Base-by-base conservation (phyloP, 257 asterid genomes). In the Gentiana straminea region DNA sequence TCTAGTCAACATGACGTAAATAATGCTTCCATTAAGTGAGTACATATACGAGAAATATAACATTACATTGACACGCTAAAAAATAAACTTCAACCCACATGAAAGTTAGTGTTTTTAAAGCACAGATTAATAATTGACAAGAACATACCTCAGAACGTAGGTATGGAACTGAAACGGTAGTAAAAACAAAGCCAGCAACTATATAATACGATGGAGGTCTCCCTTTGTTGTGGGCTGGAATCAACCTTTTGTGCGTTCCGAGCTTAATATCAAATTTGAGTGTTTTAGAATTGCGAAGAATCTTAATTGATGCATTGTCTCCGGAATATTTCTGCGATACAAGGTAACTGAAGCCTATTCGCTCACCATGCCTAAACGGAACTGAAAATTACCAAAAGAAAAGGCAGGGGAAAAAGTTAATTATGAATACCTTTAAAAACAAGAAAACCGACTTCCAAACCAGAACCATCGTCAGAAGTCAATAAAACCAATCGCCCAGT, bases 281-380 rank as follows among this genome's bases (percentile, higher is more conserved):
- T 43, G 68, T 69, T 72, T 75, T 57, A n/a, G 89, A 82, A 77
- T 72, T 58, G 44, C 96, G 96, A 65, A 90, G 86, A 75, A 86
- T 86, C 79, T 79, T 64, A 33, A 90, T 77, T 54, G 63, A 75
- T 60, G 98, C 86, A 72, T 57, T 80, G 69, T 86, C 96, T 13
- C 94, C 96, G 12, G 91, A 82, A 73, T 90, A 86, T 70, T 86
- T 90, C 73, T 90, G 96, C 55, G 96, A 82, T 35, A 84, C 86
- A 49, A 90, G 94, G 70, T 90, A 90, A 81, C 96, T 90, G 58
- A 90, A 90, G 62, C 95, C 93, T 56, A 90, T 86, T 58, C 98
- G 98, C 77, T 90, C 98, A 62, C 98, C 96, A 64, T 84, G 95
- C 83, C 98, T 80, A 63, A 90, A 90, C 53, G 98, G 98, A 73